Evolutionary conservation across 495 filamentous ascomycete species (phyloP).

Genomic region (Penicillium cosmopolitanum): DNA sequence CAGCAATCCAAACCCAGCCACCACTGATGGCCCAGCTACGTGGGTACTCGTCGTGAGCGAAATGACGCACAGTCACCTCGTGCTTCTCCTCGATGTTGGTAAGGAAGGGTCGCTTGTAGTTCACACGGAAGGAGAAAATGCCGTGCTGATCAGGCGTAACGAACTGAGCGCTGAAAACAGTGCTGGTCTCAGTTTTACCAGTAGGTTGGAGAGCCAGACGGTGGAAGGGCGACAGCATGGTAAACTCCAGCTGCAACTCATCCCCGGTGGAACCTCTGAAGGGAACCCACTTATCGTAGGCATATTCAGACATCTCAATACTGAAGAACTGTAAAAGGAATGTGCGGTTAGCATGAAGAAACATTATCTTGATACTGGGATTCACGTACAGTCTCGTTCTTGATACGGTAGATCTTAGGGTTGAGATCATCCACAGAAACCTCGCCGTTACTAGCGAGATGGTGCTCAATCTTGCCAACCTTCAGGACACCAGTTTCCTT

Average conservation of each 20-base stretch:
- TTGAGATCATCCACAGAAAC: conserved; percentile 58
- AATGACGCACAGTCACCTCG: conserved; percentile 91
- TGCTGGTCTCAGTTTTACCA: conserved; percentile 63
- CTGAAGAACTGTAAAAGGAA: conserved; percentile 67
- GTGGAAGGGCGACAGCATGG: conserved; percentile 98
- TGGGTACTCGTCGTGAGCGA: conserved; percentile 95
- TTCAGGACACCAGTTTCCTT: conserved; percentile 89
- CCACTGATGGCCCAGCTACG: conserved; percentile 86
- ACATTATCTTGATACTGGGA: conserved; percentile 9
- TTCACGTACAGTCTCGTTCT: conserved; percentile 88
- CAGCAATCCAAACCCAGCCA: conserved; percentile 95
- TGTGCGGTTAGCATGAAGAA: conserved; percentile 28
- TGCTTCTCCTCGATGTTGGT: conserved; percentile 92
- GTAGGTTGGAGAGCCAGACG: conserved; percentile 73
- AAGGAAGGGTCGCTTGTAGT: conserved; percentile 93
- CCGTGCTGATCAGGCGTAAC: conserved; percentile 92
- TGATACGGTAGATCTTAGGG: conserved; percentile 91
- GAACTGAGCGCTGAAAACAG: conserved; percentile 76
- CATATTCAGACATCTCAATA: conserved; percentile 87
- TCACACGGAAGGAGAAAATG: conserved; percentile 94
- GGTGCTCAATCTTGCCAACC: conserved; percentile 82
- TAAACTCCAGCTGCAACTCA: conserved; percentile 89
- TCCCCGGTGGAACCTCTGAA: conserved; percentile 72
- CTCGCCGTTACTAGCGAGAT: conserved; percentile 57
- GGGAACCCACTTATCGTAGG: conserved; percentile 68